Evolutionary conservation across 2,329 filamentous ascomycete species (phyloP).

Genomic region (Apiospora marii): DNA sequence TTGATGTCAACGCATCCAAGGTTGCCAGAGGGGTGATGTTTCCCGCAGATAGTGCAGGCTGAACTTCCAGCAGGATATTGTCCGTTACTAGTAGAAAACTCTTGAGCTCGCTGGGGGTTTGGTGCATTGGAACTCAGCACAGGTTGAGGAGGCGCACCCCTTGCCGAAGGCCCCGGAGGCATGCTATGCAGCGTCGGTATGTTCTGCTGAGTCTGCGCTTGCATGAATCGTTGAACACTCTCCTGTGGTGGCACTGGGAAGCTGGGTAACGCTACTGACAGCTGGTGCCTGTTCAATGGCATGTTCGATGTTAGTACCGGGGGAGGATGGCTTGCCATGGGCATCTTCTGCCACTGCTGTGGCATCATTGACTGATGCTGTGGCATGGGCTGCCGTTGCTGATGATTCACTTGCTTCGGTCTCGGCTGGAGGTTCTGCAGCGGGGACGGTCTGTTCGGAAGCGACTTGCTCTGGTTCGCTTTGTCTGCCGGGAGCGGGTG

Average conservation of each 20-base stretch:
- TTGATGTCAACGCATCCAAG: constrained; percentile 36
- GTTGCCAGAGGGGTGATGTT: not conserved
- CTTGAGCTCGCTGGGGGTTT: not conserved
- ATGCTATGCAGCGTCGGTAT: not conserved
- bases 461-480: not conserved
- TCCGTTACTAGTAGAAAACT: not conserved
- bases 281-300: not conserved
- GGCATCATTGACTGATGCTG: constrained; percentile 20
- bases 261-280: not conserved
- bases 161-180: not conserved
- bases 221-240: constrained; percentile 3
- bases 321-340: not conserved
- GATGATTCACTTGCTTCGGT: constrained; percentile 31
- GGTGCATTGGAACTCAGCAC: constrained; percentile 7
- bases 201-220: not conserved
- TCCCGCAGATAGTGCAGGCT: not conserved
- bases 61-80: not conserved
- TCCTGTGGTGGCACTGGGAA: not conserved
- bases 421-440: constrained; percentile 20
- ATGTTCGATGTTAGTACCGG: not conserved
- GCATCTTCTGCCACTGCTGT: constrained; percentile 1
- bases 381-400: constrained; percentile 30
- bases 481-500: not conserved
- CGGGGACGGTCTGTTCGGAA: not conserved
- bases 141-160: not conserved